Evolutionary conservation across 2,329 filamentous ascomycete species (phyloP).

Genomic region (Lachnellula subtilissima): DNA sequence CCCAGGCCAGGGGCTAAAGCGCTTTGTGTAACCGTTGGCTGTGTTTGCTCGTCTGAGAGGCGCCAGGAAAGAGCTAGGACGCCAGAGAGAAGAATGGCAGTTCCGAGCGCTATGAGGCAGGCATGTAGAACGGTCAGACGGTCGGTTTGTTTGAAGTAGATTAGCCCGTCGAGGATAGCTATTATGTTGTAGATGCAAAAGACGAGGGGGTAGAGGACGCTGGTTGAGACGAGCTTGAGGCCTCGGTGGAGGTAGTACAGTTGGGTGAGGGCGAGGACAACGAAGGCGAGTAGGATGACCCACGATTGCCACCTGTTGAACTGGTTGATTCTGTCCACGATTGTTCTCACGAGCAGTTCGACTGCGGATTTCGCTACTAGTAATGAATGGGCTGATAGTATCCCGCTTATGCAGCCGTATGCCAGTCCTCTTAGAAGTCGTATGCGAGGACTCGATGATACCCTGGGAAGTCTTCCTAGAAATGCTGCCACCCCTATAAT

Average conservation of each 20-base stretch:
- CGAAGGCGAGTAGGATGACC: conserved; percentile 78
- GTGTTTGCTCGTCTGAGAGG: conserved; percentile 70
- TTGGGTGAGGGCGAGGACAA: conserved; percentile 79
- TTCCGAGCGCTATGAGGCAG: conserved; percentile 79
- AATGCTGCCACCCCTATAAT: conserved; percentile 62
- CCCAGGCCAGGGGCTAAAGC: conserved; percentile 78
- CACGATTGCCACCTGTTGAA: conserved; percentile 95
- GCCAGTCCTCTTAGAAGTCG: conserved; percentile 76
- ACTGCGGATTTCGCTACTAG: conserved; percentile 95
- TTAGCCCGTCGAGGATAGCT: conserved; percentile 91
- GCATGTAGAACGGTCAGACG: conserved; percentile 72
- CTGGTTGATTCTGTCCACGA: conserved; percentile 82
- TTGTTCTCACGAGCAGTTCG: conserved; percentile 82
- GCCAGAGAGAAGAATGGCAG: conserved; percentile 76
- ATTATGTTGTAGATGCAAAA: conserved; percentile 99
- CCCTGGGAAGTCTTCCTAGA: conserved; percentile 45
- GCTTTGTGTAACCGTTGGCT: conserved; percentile 57
- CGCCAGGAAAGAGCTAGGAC: conserved; percentile 93
- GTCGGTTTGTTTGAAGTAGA: conserved; percentile 90
- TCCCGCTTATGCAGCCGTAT: conserved; percentile 86
- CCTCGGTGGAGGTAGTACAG: conserved; percentile 94
- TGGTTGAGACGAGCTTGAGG: conserved; percentile 90
- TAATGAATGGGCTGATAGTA: conserved; percentile 87
- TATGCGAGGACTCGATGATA: conserved; percentile 59
- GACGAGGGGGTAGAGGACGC: conserved; percentile 90